These are phyloP conservation scores for Creolimax fragrantissima DNA, from an alignment of 78 protist genomes.

Conservation along the genomic window DNA sequence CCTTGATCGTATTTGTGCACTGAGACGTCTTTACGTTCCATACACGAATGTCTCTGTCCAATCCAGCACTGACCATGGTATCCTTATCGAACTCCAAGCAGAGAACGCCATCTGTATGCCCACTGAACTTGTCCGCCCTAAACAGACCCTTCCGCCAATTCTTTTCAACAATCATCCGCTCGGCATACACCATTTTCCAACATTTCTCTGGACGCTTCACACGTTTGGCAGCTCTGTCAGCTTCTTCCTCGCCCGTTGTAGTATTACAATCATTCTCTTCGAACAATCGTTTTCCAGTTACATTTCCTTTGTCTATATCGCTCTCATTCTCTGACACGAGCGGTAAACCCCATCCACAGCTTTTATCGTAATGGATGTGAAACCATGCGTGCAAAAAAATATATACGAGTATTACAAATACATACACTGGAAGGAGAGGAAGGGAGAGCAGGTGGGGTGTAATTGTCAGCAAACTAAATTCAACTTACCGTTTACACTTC, in stretches of 20 bases:
- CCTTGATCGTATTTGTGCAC: neutral
- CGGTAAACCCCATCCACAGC: conserved; percentile 34
- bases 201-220: neutral
- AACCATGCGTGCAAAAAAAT: too few species aligned
- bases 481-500: neutral
- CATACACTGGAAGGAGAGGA: too few species aligned
- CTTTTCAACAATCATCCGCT: conserved; percentile 7
- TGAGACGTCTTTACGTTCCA: conserved; percentile 11
- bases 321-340: neutral
- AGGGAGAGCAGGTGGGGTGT: too few species aligned
- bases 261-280: neutral
- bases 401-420: too few species aligned
- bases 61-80: conserved; percentile 6
- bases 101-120: neutral
- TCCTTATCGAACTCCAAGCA: neutral
- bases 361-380: too few species aligned
- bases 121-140: neutral
- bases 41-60: neutral
- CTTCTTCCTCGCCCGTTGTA: too few species aligned
- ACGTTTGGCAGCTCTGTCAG: too few species aligned
- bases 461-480: too few species aligned
- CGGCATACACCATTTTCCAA: conserved; percentile 29
- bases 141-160: conserved; percentile 11
- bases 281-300: neutral
- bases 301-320: conserved; percentile 8